Conservation (phyloP, 441 rosid genomes). For the Erodium trifolium region DNA sequence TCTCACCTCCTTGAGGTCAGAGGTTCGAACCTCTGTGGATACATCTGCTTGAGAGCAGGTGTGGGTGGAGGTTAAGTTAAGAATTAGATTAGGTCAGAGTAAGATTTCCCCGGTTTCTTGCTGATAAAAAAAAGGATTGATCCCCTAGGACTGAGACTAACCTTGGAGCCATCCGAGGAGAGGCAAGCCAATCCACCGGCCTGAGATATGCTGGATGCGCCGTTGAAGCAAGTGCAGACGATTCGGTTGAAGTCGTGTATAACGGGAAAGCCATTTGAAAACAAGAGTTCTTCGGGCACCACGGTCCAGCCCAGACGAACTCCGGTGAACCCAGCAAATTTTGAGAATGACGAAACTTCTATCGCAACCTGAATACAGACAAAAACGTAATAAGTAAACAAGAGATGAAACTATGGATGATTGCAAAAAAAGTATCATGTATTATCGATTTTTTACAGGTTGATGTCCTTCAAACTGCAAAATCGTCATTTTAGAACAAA, state of each 20-base stretch:
- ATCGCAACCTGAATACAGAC: constrained; percentile 57
- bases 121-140: neutral
- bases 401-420: too few species aligned
- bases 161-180: constrained; percentile 70
- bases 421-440: too few species aligned
- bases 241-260: constrained; percentile 86
- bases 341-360: constrained; percentile 94
- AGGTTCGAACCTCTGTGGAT: too few species aligned
- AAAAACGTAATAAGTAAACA: neutral
- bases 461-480: too few species aligned
- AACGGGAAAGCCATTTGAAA: constrained; percentile 85
- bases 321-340: constrained; percentile 96
- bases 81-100: too few species aligned
- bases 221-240: constrained; percentile 83
- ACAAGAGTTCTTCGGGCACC: constrained; percentile 72
- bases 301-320: constrained; percentile 98
- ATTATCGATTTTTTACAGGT: too few species aligned
- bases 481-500: too few species aligned
- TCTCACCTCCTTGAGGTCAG: too few species aligned
- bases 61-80: too few species aligned
- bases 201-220: constrained; percentile 83
- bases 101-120: too few species aligned
- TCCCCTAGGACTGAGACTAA: constrained; percentile 23
- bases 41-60: too few species aligned
- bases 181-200: constrained; percentile 97